Base-by-base conservation (phyloP, 2,329 filamentous ascomycete species). In the Ceratocystis smalleyi region DNA sequence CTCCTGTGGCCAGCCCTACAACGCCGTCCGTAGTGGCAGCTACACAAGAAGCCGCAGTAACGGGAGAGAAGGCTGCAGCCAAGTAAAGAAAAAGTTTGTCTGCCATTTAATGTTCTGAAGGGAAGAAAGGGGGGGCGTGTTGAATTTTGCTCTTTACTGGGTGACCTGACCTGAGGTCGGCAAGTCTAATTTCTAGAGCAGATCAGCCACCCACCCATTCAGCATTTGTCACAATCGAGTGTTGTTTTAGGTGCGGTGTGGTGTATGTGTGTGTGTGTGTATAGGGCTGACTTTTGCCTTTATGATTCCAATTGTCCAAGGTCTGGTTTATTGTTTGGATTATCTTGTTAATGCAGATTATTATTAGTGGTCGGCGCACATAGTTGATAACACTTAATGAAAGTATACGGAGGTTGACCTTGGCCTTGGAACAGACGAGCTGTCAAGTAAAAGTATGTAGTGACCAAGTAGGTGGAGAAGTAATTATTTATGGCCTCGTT, bases 1-100 rank as follows among this genome's bases (percentile, higher is more conserved):
- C 67, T 4, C 64, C 63, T 4, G 32, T 62, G 54, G 67, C 68
- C 62, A 64, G 30, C 22, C 66, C 51, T 66, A 69, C 57, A 60
- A 66, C 51, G 66, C 69, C 61, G 40, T 69, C 35, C 63, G 65
- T 62, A 67, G 68, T 19, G 65, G 66, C 7, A 66, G 66, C 7
- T 69, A 30, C 40, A 15, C 65, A 63, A 51, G 65, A 67, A 54
- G 65, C 66, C 17, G 69, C 69, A 8, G 66, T 69, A 47, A 24
- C 22, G 59, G 59, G 45, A 27, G 62, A 61, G 22, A 63, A 65
- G 55, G 62, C 43, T 24, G 54, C 30, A 17, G 5, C 54, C 27
- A 22, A 35, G 24, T 57, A 57, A 57, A 55, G 15, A 57, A 32
- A 40, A 40, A 40, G 35, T 40, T 40, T 40, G 54, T n/a, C n/a